Evolutionary conservation across 371 early-diverging fungal species (phyloP), one percentile per base, ranked within the genome.

Genomic region (Mucor plumbeus): DNA sequence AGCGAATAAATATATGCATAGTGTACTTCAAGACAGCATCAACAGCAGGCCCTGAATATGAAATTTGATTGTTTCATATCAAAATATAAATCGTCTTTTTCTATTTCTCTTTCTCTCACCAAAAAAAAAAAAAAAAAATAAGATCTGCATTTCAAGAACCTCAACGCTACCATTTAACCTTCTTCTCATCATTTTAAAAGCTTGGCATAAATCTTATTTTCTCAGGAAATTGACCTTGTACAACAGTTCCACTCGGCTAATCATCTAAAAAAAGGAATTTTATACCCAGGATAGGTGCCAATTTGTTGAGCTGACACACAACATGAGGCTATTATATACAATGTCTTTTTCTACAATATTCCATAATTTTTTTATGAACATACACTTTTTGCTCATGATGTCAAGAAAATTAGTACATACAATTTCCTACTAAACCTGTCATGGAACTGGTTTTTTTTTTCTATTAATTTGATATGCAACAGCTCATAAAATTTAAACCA

Each of bases 191-290:
- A 0, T 19, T 17, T 4, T 17, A 17, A 47, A 47, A 47, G 53
- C 53, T 53, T 53, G 53, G 53, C 53, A 53, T 53, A 11, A 53
- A 53, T 13, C 26, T 53, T 31, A 53, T 31, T 53, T 50, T 53
- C 14, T 31, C 47, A 47, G 19, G 47, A 47, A 19, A 19, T 47
- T 19, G 31, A 14, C 13, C 10, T 53, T 53, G 53, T 53, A 31
- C 53, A 53, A 53, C 53, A 21, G 0, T 53, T 19, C 3, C 10
- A 13, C 10, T 31, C 53, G 53, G 53, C 13, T 53, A 53, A 11
- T 53, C 53, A 13, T 14, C 53, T 53, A 13, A 31, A 53, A 53
- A 53, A 53, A 53, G 26, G 53, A 47, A 19, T 47, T 47, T 47
- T 8, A 47, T 47, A 8, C 17, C 47, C 47, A 47, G 17, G 19